These are phyloP conservation scores for Prunus mira DNA, from an alignment of 306 rosid species.

Conservation along the genomic window DNA sequence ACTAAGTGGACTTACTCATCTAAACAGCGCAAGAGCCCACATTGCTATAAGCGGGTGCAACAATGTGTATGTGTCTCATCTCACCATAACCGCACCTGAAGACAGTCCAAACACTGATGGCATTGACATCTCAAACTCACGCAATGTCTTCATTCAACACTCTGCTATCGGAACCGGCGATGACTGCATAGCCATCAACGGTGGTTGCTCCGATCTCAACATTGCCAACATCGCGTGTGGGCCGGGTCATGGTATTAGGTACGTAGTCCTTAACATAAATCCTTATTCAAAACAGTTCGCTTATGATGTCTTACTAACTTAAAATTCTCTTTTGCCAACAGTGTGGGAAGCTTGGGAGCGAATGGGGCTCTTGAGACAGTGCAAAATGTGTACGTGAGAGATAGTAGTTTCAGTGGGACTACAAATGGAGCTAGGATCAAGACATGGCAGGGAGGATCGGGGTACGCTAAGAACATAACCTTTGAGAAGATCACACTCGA, in stretches of 20 bases:
- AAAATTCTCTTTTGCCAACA: not conserved
- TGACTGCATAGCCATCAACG: conserved; percentile 50
- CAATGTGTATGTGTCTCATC: not conserved
- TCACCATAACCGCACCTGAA: conserved; percentile 15
- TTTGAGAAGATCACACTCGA: conserved; percentile 12
- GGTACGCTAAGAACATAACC: conserved; percentile 8
- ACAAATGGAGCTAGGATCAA: conserved; percentile 21
- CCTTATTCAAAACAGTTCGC: no score
- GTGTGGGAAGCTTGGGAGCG: conserved; percentile 16
- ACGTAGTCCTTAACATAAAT: not conserved
- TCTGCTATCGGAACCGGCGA: conserved; percentile 26
- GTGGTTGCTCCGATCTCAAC: conserved; percentile 20
- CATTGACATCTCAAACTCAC: conserved; percentile 12
- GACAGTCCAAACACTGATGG: conserved; percentile 34
- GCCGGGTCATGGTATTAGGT: conserved; percentile 62
- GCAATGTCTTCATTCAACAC: not conserved
- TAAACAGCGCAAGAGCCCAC: conserved; percentile 16
- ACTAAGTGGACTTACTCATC: not conserved
- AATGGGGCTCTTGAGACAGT: not conserved
- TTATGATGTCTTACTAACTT: not conserved
- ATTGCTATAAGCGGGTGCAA: not conserved
- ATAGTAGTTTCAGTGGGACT: conserved; percentile 4
- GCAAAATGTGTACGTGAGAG: not conserved
- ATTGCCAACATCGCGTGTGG: conserved; percentile 36
- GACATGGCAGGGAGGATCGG: conserved; percentile 32